Base-by-base conservation (phyloP, 345 rosid species). In the Salix dunnii region DNA sequence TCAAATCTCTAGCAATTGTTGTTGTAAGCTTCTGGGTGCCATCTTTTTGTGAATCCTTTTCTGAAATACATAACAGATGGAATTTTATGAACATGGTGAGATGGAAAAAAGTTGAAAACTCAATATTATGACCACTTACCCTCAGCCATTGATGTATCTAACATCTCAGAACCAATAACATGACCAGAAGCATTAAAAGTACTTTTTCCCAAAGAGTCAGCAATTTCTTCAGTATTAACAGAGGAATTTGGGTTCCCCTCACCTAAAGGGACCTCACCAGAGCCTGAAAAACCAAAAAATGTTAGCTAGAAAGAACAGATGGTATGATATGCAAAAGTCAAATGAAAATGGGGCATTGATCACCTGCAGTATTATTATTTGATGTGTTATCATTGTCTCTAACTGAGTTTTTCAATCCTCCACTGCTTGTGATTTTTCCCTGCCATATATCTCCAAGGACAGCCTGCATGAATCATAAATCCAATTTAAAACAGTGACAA, bases 351-450 rank as follows among this genome's bases (percentile, higher is more conserved):
- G 20, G 48, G 27, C 38, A 18, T 1, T 3, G 27, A 31, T 7
- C 61, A 75, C 79, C 70, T 75, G 79, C 10, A 58, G 62, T 48
- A 74, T 72, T 73, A 40, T 83, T 88, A 40, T 2, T 43, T 20
- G 73, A 58, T 20, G 25, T 16, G 10, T 48, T 73, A 8, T 63
- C 58, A 17, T 63, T 71, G 28, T 48, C 68, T 30, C 68, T 31
- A 51, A 53, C 11, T 38, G 62, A 43, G 46, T 35, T n/a, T 35
- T 51, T 46, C 8, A 55, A 2, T 25, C n/a, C 73, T 11, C 69
- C 76, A 66, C 76, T 71, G 62, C 70, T 60, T 55, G 69, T 76
- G 68, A 71, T 55, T 67, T 76, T 80, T 58, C 83, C 83, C 36
- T 23, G 65, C 83, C 79, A 76, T 43, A 80, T 76, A 60, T 76